Evolutionary conservation across 2,329 filamentous ascomycete species (phyloP).

Genomic region (Chaetomium globosum): DNA sequence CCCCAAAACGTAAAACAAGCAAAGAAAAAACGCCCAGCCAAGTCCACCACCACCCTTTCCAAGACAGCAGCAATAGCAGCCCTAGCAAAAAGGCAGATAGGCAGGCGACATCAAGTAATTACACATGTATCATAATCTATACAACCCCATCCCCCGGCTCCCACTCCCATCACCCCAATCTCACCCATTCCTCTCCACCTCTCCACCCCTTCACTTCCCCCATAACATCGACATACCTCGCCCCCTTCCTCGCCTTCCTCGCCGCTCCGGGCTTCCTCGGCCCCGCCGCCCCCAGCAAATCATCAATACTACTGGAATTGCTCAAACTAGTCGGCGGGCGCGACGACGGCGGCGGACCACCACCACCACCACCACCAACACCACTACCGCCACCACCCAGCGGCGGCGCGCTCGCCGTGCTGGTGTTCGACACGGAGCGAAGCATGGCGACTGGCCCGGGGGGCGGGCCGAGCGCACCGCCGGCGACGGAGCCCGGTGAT

Average conservation of each 20-base stretch:
- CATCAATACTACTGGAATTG: constrained; percentile 92
- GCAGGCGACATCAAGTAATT: constrained; percentile 8
- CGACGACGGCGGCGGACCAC: constrained; percentile 47
- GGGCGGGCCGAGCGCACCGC: constrained; percentile 18
- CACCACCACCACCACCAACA: too few relatives aligned
- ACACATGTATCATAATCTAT: constrained; percentile 20
- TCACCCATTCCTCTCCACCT: neutral
- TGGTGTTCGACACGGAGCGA: constrained; percentile 53
- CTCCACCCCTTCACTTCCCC: constrained; percentile 44
- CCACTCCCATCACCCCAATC: too few relatives aligned
- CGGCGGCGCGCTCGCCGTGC: constrained; percentile 53
- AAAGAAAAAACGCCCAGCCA: constrained; percentile 4
- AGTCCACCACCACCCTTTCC: neutral
- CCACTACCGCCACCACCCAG: neutral
- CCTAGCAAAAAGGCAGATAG: neutral
- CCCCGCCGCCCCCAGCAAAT: constrained; percentile 75
- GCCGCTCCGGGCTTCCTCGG: constrained; percentile 63
- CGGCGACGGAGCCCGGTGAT: constrained; percentile 14
- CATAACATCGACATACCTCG: constrained; percentile 96
- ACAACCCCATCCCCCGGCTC: constrained; percentile 10
- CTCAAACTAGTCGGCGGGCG: constrained; percentile 80
- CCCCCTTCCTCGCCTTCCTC: constrained; percentile 77
- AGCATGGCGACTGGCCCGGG: constrained; percentile 48
- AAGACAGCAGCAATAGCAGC: neutral
- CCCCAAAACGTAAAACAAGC: neutral